phyloP scores from a whole-genome alignment of 1,284 basidiomycete genomes.

The Inonotus hispidus region DNA sequence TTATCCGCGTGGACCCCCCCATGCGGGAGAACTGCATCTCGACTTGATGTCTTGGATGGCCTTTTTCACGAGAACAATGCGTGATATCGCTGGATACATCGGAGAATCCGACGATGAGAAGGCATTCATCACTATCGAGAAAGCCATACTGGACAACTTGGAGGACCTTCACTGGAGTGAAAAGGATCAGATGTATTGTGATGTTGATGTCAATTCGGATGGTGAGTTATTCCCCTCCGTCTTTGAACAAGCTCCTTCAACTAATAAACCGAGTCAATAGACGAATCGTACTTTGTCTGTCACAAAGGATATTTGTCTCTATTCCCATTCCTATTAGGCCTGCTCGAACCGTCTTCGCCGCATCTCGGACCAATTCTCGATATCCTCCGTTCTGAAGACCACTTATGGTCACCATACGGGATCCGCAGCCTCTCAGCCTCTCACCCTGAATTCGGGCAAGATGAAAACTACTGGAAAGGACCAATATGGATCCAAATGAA shows the following conservation, averaged over 20 bases:
- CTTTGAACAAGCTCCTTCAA: background rate
- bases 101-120: slow-evolving; percentile 77
- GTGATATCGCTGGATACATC: slow-evolving; percentile 75
- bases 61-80: slow-evolving; percentile 88
- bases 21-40: slow-evolving; percentile 87
- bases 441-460: slow-evolving; percentile 84
- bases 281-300: slow-evolving; percentile 87
- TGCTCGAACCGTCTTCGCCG: slow-evolving; percentile 71
- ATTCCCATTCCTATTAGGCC: slow-evolving; percentile 83
- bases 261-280: slow-evolving; percentile 34
- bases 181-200: slow-evolving; percentile 87
- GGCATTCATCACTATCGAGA: slow-evolving; percentile 73
- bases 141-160: slow-evolving; percentile 78
- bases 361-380: slow-evolving; percentile 78
- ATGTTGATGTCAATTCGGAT: slow-evolving; percentile 77
- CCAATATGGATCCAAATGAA: slow-evolving; percentile 98
- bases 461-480: slow-evolving; percentile 95
- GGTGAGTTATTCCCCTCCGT: slow-evolving; percentile 40
- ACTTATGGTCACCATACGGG: slow-evolving; percentile 89
- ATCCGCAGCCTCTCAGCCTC: slow-evolving; percentile 80
- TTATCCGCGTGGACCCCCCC: slow-evolving; percentile 84
- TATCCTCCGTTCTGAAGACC: slow-evolving; percentile 70
- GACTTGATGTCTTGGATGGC: slow-evolving; percentile 96
- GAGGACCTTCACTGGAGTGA: slow-evolving; percentile 95
- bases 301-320: slow-evolving; percentile 90